phyloP scores from a whole-genome alignment of 768 basidiomycete species.

The Pisolithus microcarpus region DNA sequence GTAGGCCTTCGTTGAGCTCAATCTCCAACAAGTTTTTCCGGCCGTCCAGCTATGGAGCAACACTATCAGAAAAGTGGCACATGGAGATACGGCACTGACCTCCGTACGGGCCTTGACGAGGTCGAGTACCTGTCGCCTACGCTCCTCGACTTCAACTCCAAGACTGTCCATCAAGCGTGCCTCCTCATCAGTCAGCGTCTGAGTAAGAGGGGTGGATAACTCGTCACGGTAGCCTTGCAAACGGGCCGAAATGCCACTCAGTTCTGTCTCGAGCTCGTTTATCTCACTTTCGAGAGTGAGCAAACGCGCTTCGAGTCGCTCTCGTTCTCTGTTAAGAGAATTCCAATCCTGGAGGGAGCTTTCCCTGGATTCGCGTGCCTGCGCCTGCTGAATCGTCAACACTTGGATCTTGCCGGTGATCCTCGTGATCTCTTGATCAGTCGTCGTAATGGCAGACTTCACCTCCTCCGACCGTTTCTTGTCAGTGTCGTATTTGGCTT shows the following conservation, averaged over 20 bases:
- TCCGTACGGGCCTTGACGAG: constrained; percentile 61
- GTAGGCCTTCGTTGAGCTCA: constrained; percentile 85
- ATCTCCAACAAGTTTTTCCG: constrained; percentile 82
- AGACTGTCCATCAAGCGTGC: constrained; percentile 56
- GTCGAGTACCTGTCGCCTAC: constrained; percentile 64
- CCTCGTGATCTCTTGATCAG: constrained; percentile 85
- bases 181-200: constrained; percentile 69
- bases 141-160: constrained; percentile 67
- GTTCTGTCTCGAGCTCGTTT: constrained; percentile 67
- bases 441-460: constrained; percentile 54
- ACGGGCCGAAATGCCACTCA: constrained; percentile 54
- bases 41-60: constrained; percentile 41
- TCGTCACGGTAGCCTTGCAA: constrained; percentile 61
- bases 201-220: constrained; percentile 64
- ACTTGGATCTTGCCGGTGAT: constrained; percentile 69
- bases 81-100: constrained; percentile 36
- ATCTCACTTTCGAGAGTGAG: constrained; percentile 58
- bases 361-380: constrained; percentile 62
- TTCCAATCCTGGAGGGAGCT: constrained; percentile 56
- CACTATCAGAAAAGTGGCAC: background rate
- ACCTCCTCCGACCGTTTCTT: constrained; percentile 63
- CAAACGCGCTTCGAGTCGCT: constrained; percentile 55
- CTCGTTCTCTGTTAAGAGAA: constrained; percentile 58
- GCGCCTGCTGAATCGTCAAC: constrained; percentile 58
- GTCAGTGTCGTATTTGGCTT: constrained; percentile 61